These are phyloP conservation scores for Globisporangium okanoganense DNA, from an alignment of 352 stramenopile species.

Conservation along the genomic window DNA sequence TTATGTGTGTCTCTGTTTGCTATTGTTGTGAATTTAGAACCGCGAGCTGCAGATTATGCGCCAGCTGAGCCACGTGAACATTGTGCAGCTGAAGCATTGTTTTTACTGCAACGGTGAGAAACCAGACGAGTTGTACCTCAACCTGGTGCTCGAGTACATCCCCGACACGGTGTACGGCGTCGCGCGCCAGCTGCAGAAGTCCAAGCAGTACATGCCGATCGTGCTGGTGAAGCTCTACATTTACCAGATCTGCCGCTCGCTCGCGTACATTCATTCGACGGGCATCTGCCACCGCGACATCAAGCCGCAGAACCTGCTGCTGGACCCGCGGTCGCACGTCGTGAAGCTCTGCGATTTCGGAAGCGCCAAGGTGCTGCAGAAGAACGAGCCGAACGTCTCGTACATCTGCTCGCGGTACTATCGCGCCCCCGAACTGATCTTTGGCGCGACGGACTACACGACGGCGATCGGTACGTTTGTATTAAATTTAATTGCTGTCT, in stretches of 20 bases:
- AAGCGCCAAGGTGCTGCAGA: slow-evolving; percentile 93
- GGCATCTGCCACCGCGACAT: slow-evolving; percentile 99
- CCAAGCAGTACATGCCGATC: slow-evolving; percentile 95
- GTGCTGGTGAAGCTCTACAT: slow-evolving; percentile 99
- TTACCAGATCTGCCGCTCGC: slow-evolving; percentile 97
- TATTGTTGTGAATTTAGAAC: slow-evolving; percentile 79
- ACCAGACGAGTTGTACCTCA: slow-evolving; percentile 97
- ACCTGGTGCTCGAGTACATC: slow-evolving; percentile 99
- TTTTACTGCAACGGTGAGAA: slow-evolving; percentile 98
- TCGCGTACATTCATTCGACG: slow-evolving; percentile 97
- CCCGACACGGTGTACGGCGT: slow-evolving; percentile 99
- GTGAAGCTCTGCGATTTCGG: slow-evolving; percentile 99
- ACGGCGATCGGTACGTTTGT: slow-evolving; percentile 91
- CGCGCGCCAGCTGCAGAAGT: slow-evolving; percentile 94
- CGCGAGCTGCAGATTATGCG: slow-evolving; percentile 99
- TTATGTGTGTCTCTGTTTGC: not conserved
- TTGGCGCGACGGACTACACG: slow-evolving; percentile 99
- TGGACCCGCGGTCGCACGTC: slow-evolving; percentile 96
- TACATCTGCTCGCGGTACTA: slow-evolving; percentile 99
- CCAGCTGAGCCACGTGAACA: slow-evolving; percentile 98
- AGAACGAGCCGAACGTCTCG: slow-evolving; percentile 98
- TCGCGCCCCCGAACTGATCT: slow-evolving; percentile 98
- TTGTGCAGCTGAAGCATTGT: slow-evolving; percentile 98
- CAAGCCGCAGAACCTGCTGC: slow-evolving; percentile 99
- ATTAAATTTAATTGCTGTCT: not conserved